Conservation (phyloP, 2,329 filamentous ascomycete species). For the Aspergillus tamarii region DNA sequence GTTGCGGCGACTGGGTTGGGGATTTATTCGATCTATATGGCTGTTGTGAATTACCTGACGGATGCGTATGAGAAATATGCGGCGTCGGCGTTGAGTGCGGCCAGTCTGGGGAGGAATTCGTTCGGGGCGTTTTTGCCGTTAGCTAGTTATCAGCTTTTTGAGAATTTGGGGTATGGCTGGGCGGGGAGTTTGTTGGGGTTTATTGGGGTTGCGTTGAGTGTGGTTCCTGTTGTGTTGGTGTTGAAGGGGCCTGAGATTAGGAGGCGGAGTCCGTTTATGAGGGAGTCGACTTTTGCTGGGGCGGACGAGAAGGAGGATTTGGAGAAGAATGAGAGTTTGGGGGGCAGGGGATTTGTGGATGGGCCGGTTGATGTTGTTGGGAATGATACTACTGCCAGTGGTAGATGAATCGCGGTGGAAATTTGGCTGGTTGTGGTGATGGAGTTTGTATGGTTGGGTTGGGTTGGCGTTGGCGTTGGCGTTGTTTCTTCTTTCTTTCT, state of each 20-base stretch:
- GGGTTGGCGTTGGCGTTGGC: not conserved
- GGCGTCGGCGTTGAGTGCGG: slow-evolving; percentile 51
- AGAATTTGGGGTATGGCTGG: slow-evolving; percentile 47
- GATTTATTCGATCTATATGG: slow-evolving; percentile 51
- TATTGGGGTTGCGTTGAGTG: slow-evolving; percentile 42
- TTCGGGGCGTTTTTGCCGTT: slow-evolving; percentile 53
- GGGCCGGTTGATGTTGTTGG: not conserved
- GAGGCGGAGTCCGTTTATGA: slow-evolving; percentile 34
- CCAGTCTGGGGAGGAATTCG: slow-evolving; percentile 48
- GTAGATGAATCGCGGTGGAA: not conserved
- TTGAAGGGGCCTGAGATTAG: slow-evolving; percentile 46
- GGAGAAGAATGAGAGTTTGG: not conserved
- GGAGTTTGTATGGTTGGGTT: not conserved
- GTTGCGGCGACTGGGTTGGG: slow-evolving; percentile 44
- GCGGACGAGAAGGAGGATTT: slow-evolving; percentile 9
- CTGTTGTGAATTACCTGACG: slow-evolving; percentile 53
- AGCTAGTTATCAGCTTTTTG: slow-evolving; percentile 45
- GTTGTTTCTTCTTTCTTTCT: not conserved
- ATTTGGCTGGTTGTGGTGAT: not conserved
- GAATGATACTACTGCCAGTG: not conserved
- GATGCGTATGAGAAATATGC: slow-evolving; percentile 55
- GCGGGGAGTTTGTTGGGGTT: slow-evolving; percentile 49
- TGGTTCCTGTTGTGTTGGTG: slow-evolving; percentile 47
- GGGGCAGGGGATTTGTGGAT: not conserved
- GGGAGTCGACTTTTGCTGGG: slow-evolving; percentile 27